phyloP scores from a whole-genome alignment of 306 rosid species.

The Amphicarpaea edgeworthii region DNA sequence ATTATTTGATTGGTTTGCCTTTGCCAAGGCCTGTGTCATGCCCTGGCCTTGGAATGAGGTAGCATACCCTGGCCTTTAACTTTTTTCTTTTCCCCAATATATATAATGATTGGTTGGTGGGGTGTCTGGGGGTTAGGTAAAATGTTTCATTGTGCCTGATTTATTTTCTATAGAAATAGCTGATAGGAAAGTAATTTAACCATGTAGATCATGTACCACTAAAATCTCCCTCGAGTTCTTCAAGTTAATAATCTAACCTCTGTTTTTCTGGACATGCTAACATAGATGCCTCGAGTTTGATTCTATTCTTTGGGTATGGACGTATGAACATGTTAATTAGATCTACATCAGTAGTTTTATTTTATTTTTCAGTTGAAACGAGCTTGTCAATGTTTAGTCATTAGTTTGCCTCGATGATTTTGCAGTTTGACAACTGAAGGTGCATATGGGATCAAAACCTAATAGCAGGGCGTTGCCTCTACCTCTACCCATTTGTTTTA shows the following conservation, averaged over 20 bases:
- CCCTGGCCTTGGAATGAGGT: conserved; percentile 35
- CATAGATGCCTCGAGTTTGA: conserved; percentile 8
- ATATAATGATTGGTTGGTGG: conserved; percentile 27
- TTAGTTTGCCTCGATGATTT: not conserved
- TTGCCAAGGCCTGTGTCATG: conserved; percentile 21
- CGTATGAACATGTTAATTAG: not conserved
- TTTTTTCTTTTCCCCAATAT: not conserved
- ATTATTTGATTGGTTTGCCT: conserved; percentile 33
- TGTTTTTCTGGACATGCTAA: not conserved
- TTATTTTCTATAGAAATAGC: conserved; percentile 19
- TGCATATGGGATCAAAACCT: conserved; percentile 10
- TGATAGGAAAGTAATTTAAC: conserved; percentile 32
- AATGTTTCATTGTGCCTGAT: conserved; percentile 19
- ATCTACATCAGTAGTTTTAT: not conserved
- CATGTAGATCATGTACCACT: not conserved
- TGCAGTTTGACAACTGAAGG: not conserved
- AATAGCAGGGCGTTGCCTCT: not conserved
- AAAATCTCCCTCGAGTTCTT: conserved; percentile 15
- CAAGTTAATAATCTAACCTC: conserved; percentile 21
- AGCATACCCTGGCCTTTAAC: conserved; percentile 14
- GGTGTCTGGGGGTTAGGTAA: conserved; percentile 18
- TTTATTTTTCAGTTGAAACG: not conserved
- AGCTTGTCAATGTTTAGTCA: not conserved
- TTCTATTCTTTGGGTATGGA: not conserved
- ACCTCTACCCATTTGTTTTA: not conserved